Percentiles rank a stretch among this genome's conserved stretches.
Evolutionary conservation across 2,329 filamentous ascomycete species (phyloP).

Genomic region (Purpureocillium lavendulum): DNA sequence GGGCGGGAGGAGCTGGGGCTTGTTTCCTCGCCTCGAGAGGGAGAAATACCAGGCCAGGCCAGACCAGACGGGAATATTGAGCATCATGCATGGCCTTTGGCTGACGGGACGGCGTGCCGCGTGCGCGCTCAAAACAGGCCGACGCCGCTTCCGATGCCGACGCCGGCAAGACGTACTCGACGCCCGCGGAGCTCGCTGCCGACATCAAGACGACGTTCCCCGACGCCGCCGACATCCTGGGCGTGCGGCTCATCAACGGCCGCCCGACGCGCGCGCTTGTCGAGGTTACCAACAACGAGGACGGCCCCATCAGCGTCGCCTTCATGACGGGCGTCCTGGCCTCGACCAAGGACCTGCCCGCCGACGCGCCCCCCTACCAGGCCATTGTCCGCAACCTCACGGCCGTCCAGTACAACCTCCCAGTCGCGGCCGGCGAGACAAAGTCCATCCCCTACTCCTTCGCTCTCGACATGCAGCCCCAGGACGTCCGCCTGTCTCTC

Average conservation of each 20-base stretch:
- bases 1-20: neutral
- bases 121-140: conserved; percentile 1
- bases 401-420: conserved; percentile 61
- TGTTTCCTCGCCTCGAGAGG: no score
- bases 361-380: conserved; percentile 32
- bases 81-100: no score
- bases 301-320: conserved; percentile 62
- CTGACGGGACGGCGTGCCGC: no score
- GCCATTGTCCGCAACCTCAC: conserved; percentile 79
- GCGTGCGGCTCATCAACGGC: conserved; percentile 92
- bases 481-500: conserved; percentile 75
- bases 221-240: conserved; percentile 78
- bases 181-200: conserved; percentile 27
- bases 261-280: conserved; percentile 75
- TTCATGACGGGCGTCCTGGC: conserved; percentile 71
- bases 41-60: no score
- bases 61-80: no score
- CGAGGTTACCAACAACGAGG: conserved; percentile 78
- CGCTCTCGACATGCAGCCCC: conserved; percentile 83
- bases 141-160: conserved; percentile 5
- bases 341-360: conserved; percentile 42
- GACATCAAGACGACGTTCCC: conserved; percentile 56
- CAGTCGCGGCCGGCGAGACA: conserved; percentile 67
- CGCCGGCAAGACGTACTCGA: conserved; percentile 1
- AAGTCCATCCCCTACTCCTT: conserved; percentile 76